Base-by-base conservation (phyloP, 306 rosid genomes). In the Sicyos baderoa region DNA sequence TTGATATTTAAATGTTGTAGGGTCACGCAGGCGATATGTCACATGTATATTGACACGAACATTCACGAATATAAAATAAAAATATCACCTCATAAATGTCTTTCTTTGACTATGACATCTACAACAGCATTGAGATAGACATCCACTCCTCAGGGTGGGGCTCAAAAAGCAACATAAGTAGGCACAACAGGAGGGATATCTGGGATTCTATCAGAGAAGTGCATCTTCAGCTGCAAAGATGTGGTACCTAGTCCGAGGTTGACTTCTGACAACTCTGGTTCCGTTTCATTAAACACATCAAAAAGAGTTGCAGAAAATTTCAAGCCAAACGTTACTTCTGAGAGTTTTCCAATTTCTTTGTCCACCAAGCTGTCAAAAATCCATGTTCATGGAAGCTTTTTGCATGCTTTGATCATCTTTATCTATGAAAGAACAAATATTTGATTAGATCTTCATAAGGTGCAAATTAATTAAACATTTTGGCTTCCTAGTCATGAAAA, bases 81-180 rank as follows among this genome's bases (percentile, higher is more conserved):
- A 7, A 40, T 3, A 40, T 81, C 64, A 85, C 83, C 83, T 78
- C 54, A 68, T 75, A 78, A 58, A 84, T 82, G 81, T 77, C 85
- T 85, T 82, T 79, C 74, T 84, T 85, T 82, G 89, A 84, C 87
- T 79, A 59, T 74, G 90, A 84, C 87, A 78, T 63, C 81, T 22
- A 47, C 76, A 79, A 75, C 72, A 75, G 83, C 75, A 81, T 60
- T 79, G 89, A 84, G 66, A 85, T 81, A 79, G 85, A 81, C 80
- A 81, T 62, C 81, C 88, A 82, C 86, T 82, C 81, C 70, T 51
- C 67, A 72, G 44, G 72, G 87, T 81, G 86, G 96, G 87, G 80
- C 84, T 73, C 72, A 68, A 57, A 63, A 70, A 75, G 75, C 73
- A 80, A 60, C 71, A 74, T 68, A 75, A 76, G 71, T 79, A 75